phyloP scores from a whole-genome alignment of 768 basidiomycete genomes.

The Leccinum variicolor region DNA sequence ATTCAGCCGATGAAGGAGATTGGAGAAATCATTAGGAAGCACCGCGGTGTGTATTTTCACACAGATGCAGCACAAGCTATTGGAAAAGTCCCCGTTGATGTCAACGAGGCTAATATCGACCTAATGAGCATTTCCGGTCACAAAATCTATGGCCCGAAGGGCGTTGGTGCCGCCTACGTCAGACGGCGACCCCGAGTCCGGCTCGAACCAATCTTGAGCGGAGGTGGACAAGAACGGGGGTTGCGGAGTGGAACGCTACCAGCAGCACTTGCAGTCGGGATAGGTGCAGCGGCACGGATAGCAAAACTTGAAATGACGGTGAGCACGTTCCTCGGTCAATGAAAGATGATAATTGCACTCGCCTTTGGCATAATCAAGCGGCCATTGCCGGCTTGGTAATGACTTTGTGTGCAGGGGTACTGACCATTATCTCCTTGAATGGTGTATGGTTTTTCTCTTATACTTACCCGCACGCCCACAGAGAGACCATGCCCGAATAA shows the following conservation, averaged over 20 bases:
- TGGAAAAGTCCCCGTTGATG: slow-evolving; percentile 88
- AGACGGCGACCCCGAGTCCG: slow-evolving; percentile 88
- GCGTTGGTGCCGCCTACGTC: slow-evolving; percentile 92
- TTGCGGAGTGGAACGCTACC: slow-evolving; percentile 93
- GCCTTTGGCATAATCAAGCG: slow-evolving; percentile 42
- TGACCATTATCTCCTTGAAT: slow-evolving; percentile 41
- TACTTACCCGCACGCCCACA: slow-evolving; percentile 30
- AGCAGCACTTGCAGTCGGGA: slow-evolving; percentile 81
- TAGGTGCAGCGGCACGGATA: slow-evolving; percentile 93
- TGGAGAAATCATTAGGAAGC: slow-evolving; percentile 78
- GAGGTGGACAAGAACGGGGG: slow-evolving; percentile 97
- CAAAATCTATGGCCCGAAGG: slow-evolving; percentile 98
- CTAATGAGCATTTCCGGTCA: slow-evolving; percentile 95
- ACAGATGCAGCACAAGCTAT: slow-evolving; percentile 96
- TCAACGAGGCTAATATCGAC: slow-evolving; percentile 94
- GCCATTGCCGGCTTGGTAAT: slow-evolving; percentile 50
- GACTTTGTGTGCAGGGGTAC: slow-evolving; percentile 93
- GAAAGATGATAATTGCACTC: slow-evolving; percentile 48
- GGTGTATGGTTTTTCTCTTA: not conserved
- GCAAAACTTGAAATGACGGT: slow-evolving; percentile 92
- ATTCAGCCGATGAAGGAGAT: slow-evolving; percentile 98
- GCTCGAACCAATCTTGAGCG: slow-evolving; percentile 90
- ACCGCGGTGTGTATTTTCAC: slow-evolving; percentile 91
- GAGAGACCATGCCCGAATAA: slow-evolving; percentile 78
- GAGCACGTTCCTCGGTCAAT: slow-evolving; percentile 39